phyloP scores from a whole-genome alignment of 73 alveolate genomes.

The Blepharisma japonicum region DNA sequence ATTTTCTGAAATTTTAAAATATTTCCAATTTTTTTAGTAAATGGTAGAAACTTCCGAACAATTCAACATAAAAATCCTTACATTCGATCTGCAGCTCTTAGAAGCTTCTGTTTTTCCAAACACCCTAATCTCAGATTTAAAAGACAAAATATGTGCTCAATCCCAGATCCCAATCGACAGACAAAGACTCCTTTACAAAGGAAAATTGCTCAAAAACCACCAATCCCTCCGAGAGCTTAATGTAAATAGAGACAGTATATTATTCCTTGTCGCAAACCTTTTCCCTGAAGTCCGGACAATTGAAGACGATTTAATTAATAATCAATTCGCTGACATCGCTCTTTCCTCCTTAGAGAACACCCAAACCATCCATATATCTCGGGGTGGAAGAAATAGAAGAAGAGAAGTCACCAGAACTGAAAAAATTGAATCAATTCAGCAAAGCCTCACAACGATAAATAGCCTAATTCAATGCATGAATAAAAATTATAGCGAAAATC shows the following conservation, averaged over 20 bases:
- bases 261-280: constrained; percentile 72
- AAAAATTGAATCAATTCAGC: constrained; percentile 46
- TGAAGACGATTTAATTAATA: too few relatives aligned
- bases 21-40: too few relatives aligned
- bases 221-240: constrained; percentile 54
- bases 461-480: constrained; percentile 17
- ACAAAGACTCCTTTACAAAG: constrained; percentile 80
- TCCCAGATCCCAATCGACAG: constrained; percentile 64
- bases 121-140: constrained; percentile 47
- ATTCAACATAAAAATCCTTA: too few relatives aligned
- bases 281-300: too few relatives aligned
- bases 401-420: constrained; percentile 40
- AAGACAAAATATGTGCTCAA: constrained; percentile 43
- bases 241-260: constrained; percentile 62
- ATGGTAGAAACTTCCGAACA: too few relatives aligned
- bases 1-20: too few relatives aligned
- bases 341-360: too few relatives aligned
- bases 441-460: constrained; percentile 42
- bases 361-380: constrained; percentile 5
- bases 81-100: not conserved
- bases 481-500: too few relatives aligned
- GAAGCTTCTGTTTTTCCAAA: constrained; percentile 30
- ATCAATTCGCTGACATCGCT: too few relatives aligned
- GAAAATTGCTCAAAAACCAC: constrained; percentile 75
- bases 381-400: constrained; percentile 55